Percentiles rank a stretch among this genome's conserved stretches.
phyloP scores from a whole-genome alignment of 2,329 filamentous ascomycete species.

The Rhynchosporium secalis region DNA sequence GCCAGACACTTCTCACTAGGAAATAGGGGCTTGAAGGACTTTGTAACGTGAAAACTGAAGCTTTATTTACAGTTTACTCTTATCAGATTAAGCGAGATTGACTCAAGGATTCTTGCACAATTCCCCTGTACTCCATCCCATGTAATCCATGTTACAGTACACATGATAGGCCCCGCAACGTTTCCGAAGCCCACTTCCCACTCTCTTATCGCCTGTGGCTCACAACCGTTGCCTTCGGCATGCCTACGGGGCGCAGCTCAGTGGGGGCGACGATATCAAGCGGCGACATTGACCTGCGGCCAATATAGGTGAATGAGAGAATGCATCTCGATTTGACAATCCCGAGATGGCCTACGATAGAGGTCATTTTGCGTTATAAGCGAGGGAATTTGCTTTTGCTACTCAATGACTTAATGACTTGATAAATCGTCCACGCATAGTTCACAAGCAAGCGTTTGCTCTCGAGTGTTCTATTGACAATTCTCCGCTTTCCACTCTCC shows the following conservation, averaged over 20 bases:
- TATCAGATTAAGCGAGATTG: too few species aligned
- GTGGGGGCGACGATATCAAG: slow-evolving; percentile 19
- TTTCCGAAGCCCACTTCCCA: slow-evolving; percentile 17
- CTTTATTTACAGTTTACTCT: too few species aligned
- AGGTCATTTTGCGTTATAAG: not conserved
- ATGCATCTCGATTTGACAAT: not conserved
- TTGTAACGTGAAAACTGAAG: too few species aligned
- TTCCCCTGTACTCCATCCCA: too few species aligned
- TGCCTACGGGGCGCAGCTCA: slow-evolving; percentile 25
- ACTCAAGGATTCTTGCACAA: too few species aligned
- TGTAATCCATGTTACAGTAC: too few species aligned
- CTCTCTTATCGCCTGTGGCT: slow-evolving; percentile 23
- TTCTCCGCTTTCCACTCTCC: not conserved
- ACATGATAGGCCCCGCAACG: slow-evolving; percentile 13
- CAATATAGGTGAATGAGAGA: not conserved
- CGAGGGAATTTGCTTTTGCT: not conserved
- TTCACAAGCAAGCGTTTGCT: too few species aligned
- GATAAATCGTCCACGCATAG: too few species aligned
- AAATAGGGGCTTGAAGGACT: too few species aligned
- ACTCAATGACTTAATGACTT: not conserved
- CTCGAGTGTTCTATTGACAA: too few species aligned
- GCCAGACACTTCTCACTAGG: too few species aligned
- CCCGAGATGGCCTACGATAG: slow-evolving; percentile 1
- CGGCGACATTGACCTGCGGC: slow-evolving; percentile 9
- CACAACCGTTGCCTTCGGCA: slow-evolving; percentile 25